Percentiles rank a stretch among this genome's conserved stretches.
Conservation (phyloP, 148 eudicot species). For the Diospyros lotus region DNA sequence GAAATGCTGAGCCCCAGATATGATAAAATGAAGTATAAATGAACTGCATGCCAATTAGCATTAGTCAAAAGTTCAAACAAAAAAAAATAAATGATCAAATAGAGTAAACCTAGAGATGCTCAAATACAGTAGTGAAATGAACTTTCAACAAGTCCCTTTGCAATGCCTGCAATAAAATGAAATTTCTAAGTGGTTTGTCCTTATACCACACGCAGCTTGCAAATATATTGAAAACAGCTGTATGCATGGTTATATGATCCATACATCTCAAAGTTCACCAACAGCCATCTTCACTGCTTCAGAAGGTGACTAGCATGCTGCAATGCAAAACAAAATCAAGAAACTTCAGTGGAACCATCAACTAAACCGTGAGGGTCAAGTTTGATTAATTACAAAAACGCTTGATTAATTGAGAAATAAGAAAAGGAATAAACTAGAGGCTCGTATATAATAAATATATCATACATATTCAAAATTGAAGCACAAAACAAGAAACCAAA, state of each 20-base stretch:
- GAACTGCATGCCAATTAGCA: background rate
- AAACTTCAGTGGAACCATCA: conserved; percentile 4
- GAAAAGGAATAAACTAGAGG: too few species aligned
- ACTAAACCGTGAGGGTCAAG: background rate
- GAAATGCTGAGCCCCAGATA: background rate
- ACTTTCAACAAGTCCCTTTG: conserved; percentile 69
- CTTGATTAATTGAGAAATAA: too few species aligned
- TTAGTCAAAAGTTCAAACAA: background rate
- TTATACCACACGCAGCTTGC: background rate
- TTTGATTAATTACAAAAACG: too few species aligned
- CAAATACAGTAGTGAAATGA: conserved; percentile 86
- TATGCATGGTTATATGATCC: conserved; percentile 16
- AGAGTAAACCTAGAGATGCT: conserved; percentile 83
- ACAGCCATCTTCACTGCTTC: conserved; percentile 60
- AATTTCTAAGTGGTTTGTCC: conserved; percentile 6
- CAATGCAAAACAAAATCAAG: conserved; percentile 1
- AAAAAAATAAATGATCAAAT: background rate
- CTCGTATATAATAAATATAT: too few species aligned
- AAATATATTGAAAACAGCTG: background rate
- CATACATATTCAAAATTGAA: too few species aligned
- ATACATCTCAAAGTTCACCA: conserved; percentile 54
- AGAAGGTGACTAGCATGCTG: conserved; percentile 60
- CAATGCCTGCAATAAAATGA: conserved; percentile 56
- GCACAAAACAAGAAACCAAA: too few species aligned
- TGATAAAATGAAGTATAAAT: background rate